phyloP scores from a whole-genome alignment of 129 eudicot species.

The Chrysanthemum lavandulifolium region DNA sequence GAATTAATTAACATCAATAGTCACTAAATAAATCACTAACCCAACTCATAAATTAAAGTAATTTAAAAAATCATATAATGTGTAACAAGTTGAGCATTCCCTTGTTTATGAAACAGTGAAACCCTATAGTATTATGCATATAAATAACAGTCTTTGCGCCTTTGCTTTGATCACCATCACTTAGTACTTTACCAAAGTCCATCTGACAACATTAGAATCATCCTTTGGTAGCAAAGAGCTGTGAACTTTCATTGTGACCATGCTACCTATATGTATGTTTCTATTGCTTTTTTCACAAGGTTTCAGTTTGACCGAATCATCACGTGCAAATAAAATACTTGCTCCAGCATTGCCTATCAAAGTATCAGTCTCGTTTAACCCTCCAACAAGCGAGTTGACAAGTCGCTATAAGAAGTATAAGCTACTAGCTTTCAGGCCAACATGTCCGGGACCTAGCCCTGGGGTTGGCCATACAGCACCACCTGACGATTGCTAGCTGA shows the following conservation, averaged over 20 bases:
- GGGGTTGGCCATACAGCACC: slow-evolving; percentile 43
- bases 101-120: no score
- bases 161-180: slow-evolving; percentile 7
- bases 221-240: slow-evolving; percentile 1
- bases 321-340: slow-evolving; percentile 6
- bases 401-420: slow-evolving; percentile 27
- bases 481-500: slow-evolving; percentile 20
- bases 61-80: background rate
- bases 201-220: slow-evolving; percentile 5
- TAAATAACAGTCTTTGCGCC: slow-evolving; percentile 7
- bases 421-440: slow-evolving; percentile 38
- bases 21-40: no score
- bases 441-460: slow-evolving; percentile 52
- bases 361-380: slow-evolving; percentile 6
- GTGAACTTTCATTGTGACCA: slow-evolving; percentile 14
- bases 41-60: background rate
- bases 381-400: slow-evolving; percentile 6
- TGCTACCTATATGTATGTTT: slow-evolving; percentile 16
- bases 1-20: no score
- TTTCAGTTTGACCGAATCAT: background rate
- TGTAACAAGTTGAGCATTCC: no score
- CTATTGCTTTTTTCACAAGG: slow-evolving; percentile 22
- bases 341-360: slow-evolving; percentile 22
- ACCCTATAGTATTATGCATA: slow-evolving; percentile 17
- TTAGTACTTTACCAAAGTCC: slow-evolving; percentile 6